Evolutionary conservation across 139 green algal genomes (phyloP).

Genomic region (Spirogloea muscicola): DNA sequence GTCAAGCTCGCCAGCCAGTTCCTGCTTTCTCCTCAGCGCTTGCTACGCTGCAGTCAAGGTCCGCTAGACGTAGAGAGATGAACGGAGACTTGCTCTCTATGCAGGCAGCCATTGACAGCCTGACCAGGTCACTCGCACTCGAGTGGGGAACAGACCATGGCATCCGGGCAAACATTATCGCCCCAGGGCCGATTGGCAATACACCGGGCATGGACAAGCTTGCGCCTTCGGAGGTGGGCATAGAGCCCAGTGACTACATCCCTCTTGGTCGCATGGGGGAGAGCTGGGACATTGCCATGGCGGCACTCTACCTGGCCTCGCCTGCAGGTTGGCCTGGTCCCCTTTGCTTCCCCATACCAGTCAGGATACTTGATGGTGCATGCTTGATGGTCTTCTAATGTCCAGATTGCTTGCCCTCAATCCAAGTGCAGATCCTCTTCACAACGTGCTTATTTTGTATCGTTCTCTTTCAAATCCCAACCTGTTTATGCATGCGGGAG

Average conservation of each 20-base stretch:
- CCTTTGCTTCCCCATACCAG: too few relatives aligned
- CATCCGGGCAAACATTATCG: slow-evolving; percentile 81
- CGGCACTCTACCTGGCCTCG: slow-evolving; percentile 71
- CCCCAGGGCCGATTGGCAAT: slow-evolving; percentile 82
- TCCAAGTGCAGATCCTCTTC: too few relatives aligned
- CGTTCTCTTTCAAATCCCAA: too few relatives aligned
- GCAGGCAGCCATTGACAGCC: slow-evolving; percentile 78
- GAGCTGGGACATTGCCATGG: slow-evolving; percentile 84
- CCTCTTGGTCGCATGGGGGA: slow-evolving; percentile 71
- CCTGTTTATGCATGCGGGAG: too few relatives aligned
- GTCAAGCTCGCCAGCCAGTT: not conserved
- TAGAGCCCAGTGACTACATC: not conserved
- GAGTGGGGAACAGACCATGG: slow-evolving; percentile 82
- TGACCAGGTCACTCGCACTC: slow-evolving; percentile 84
- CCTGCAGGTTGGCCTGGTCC: slow-evolving; percentile 51
- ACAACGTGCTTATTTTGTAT: too few relatives aligned
- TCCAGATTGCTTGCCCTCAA: too few relatives aligned
- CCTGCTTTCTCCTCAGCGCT: not conserved
- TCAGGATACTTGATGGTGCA: too few relatives aligned
- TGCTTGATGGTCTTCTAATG: too few relatives aligned
- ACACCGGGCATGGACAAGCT: slow-evolving; percentile 87
- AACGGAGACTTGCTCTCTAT: slow-evolving; percentile 13
- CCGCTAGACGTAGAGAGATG: too few relatives aligned
- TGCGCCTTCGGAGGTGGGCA: slow-evolving; percentile 55
- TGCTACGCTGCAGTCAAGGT: too few relatives aligned